phyloP scores from a whole-genome alignment of 2,329 filamentous ascomycete species.

The Ophiostoma sp. region DNA sequence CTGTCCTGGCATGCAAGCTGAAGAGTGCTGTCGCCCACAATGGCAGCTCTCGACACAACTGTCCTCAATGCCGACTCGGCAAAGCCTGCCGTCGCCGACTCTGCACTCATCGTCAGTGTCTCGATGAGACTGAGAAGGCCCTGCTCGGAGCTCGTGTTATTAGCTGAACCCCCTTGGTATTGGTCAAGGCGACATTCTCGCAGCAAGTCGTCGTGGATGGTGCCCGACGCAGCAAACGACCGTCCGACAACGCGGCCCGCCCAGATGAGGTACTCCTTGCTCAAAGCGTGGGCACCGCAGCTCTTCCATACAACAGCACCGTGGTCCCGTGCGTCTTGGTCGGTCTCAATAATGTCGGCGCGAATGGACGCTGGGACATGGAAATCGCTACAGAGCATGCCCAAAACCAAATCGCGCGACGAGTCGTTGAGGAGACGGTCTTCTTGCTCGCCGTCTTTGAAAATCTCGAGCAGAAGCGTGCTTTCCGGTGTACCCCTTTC shows the following conservation, averaged over 20 bases:
- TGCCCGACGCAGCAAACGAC: slow-evolving; percentile 75
- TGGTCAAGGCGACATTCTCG: slow-evolving; percentile 58
- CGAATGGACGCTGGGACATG: slow-evolving; percentile 56
- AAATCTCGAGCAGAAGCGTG: slow-evolving; percentile 72
- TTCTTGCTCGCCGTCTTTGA: slow-evolving; percentile 67
- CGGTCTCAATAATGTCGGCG: slow-evolving; percentile 68
- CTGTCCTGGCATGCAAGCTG: slow-evolving; percentile 53
- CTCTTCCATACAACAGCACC: slow-evolving; percentile 74
- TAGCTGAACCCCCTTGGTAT: slow-evolving; percentile 48
- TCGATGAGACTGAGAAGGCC: slow-evolving; percentile 63
- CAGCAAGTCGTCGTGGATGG: slow-evolving; percentile 61
- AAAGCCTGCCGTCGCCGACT: slow-evolving; percentile 57
- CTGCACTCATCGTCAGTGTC: slow-evolving; percentile 59
- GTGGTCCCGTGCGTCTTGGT: slow-evolving; percentile 62
- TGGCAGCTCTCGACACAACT: slow-evolving; percentile 55
- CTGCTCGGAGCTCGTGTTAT: slow-evolving; percentile 59
- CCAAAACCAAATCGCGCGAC: slow-evolving; percentile 69
- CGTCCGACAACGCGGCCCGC: slow-evolving; percentile 80
- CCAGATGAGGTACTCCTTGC: slow-evolving; percentile 76
- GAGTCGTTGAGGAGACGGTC: slow-evolving; percentile 67
- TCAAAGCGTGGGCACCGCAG: slow-evolving; percentile 63
- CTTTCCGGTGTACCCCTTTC: slow-evolving; percentile 73
- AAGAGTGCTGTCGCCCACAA: slow-evolving; percentile 50
- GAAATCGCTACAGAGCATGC: slow-evolving; percentile 75
- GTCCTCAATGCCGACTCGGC: slow-evolving; percentile 61